These are phyloP conservation scores for Grosmannia huntii DNA, from an alignment of 2,329 filamentous ascomycete genomes.

Conservation along the genomic window DNA sequence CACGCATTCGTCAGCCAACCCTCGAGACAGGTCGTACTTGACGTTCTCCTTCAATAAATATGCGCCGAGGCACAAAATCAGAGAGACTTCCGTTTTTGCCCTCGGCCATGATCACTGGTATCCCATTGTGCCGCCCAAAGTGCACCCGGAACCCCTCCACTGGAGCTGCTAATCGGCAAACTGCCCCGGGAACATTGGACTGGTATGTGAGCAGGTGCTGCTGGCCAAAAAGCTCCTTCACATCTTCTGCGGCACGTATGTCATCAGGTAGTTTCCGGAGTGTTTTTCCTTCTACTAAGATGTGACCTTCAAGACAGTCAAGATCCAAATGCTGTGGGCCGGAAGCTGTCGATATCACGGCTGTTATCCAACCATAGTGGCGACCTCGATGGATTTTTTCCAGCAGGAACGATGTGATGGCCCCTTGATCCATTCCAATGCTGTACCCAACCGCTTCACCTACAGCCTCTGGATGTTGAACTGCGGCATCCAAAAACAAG, in stretches of 20 bases:
- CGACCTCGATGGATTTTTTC: background rate
- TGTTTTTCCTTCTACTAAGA: constrained; percentile 24
- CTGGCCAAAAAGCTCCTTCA: constrained; percentile 40
- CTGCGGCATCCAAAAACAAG: background rate
- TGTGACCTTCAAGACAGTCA: constrained; percentile 21
- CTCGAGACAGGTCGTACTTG: constrained; percentile 37
- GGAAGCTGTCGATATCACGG: background rate
- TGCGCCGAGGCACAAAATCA: constrained; percentile 5
- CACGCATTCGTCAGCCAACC: constrained; percentile 36
- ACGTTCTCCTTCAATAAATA: constrained; percentile 11
- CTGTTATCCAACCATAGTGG: constrained; percentile 1
- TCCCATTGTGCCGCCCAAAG: constrained; percentile 31
- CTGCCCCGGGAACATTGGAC: constrained; percentile 39
- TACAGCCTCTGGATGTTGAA: background rate
- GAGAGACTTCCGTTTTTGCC: background rate
- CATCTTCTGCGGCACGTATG: constrained; percentile 27
- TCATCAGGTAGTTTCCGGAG: constrained; percentile 35
- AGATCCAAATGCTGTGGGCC: constrained; percentile 18
- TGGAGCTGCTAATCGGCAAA: constrained; percentile 26
- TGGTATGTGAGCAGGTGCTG: constrained; percentile 39
- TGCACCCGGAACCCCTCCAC: constrained; percentile 34
- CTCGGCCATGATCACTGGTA: constrained; percentile 24
- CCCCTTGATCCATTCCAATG: background rate
- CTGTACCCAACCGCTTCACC: background rate
- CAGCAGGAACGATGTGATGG: background rate